phyloP scores from a whole-genome alignment of 2,329 filamentous ascomycete species.

The Colletotrichum sp. region DNA sequence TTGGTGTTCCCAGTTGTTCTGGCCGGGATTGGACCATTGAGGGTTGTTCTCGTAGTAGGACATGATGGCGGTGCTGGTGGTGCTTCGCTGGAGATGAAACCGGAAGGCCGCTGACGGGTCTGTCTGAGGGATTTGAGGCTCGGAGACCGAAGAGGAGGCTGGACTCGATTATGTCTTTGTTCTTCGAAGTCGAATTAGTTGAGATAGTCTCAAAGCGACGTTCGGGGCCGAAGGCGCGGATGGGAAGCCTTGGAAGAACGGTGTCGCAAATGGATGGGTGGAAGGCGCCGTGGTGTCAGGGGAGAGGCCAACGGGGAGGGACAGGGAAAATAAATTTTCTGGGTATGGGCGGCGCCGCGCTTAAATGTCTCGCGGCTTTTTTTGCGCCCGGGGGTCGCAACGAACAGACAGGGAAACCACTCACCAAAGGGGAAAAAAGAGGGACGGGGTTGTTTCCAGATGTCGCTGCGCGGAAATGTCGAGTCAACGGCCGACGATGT shows the following conservation, averaged over 20 bases:
- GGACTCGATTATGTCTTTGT: neutral
- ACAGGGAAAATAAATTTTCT: conserved; percentile 22
- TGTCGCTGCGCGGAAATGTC: neutral
- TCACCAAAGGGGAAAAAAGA: conserved; percentile 22
- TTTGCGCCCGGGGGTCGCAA: conserved; percentile 19
- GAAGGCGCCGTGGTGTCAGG: conserved; percentile 22
- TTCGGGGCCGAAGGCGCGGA: conserved; percentile 16
- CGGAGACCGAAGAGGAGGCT: neutral
- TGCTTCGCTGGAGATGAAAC: neutral
- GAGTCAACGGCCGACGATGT: neutral
- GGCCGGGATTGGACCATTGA: conserved; percentile 41
- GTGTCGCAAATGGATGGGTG: conserved; percentile 21
- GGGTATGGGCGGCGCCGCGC: conserved; percentile 19
- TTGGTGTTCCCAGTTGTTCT: conserved; percentile 53
- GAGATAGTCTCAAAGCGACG: conserved; percentile 3
- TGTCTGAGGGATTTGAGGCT: neutral
- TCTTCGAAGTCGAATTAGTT: conserved; percentile 14
- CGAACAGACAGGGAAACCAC: conserved; percentile 17
- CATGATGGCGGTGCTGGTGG: conserved; percentile 32
- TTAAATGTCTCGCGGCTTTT: conserved; percentile 24
- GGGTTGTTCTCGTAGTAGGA: conserved; percentile 51
- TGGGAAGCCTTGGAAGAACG: conserved; percentile 9
- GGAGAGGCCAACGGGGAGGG: conserved; percentile 20
- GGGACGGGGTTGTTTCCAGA: conserved; percentile 9
- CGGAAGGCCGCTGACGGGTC: neutral